Evolutionary conservation across 176 grass and related monocot species (phyloP), one percentile per base, ranked within the genome.

Genomic region (Rhynchospora pubera): DNA sequence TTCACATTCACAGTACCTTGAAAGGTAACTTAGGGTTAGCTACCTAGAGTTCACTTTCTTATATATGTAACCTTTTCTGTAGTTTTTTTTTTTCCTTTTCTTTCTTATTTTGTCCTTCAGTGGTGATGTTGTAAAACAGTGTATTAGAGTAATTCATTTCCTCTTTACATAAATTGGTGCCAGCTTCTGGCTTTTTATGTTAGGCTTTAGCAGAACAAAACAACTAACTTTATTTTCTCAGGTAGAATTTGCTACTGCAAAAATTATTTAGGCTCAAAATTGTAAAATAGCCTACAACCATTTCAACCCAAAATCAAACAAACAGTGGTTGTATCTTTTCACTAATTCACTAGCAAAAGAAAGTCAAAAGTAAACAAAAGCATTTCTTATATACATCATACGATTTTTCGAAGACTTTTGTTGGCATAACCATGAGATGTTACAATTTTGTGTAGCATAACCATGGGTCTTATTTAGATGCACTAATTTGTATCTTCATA

Each of bases 1-100:
- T 32, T 80, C 77, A 0, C 77, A 80, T 62, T 80, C 77, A 72
- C 86, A 85, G 8, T 82, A 66, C 55, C 65, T 80, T 76, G 7
- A 32, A 55, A 11, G 48, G 23, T 76, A 75, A 76, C 16, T 32
- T 76, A 76, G 48, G 71, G 23, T 26, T 76, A 55, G 24, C 13
- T 16, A 48, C 22, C 23, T 76, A 76, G 48, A 55, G 48, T 76
- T 55, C 28, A 23, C 23, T 76, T 51, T 55, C 72, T 76, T 21
- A 15, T 26, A 13, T 8, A 67, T 67, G 65, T 42, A 67, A 15
- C 18, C 32, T 32, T 2, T 15, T 42, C 26, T 55, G 22, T 52
- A 53, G 23, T 11, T 74, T 70, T 70, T 73, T 52, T 28, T 69
- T 46, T 70, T 28, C 53, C 1, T 28, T 39, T 39, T 39, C 4